These are phyloP conservation scores for Pseudocercospora fijiensis DNA, from an alignment of 2,329 filamentous ascomycete species.

Conservation along the genomic window DNA sequence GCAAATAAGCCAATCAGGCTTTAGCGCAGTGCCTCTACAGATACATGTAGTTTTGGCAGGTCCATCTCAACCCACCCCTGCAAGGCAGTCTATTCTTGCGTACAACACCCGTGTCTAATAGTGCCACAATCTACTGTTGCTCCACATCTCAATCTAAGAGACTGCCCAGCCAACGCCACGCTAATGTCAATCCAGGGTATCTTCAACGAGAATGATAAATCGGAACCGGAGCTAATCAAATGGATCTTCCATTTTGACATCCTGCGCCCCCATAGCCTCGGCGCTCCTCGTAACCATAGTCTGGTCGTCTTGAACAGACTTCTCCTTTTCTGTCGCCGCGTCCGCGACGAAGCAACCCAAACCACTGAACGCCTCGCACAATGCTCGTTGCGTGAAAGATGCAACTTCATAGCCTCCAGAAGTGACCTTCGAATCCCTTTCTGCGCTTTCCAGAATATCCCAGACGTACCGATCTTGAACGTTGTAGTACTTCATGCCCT, in stretches of 20 bases:
- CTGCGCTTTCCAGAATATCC: conserved; percentile 67
- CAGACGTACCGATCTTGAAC: conserved; percentile 71
- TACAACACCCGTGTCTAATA: not conserved
- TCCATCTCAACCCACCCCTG: not conserved
- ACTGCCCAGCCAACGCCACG: conserved; percentile 12
- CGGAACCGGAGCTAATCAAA: conserved; percentile 31
- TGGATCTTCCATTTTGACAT: conserved; percentile 46
- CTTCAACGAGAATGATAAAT: conserved; percentile 16
- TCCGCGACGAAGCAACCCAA: conserved; percentile 84
- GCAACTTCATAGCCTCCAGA: conserved; percentile 80
- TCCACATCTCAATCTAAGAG: not conserved
- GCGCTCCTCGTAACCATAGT: conserved; percentile 35
- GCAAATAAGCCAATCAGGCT: too few species aligned
- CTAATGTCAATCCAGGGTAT: conserved; percentile 21
- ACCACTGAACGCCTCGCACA: conserved; percentile 88
- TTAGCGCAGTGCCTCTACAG: not conserved
- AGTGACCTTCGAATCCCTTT: conserved; percentile 63
- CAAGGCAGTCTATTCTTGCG: not conserved
- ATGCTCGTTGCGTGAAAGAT: conserved; percentile 76
- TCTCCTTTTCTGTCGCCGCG: conserved; percentile 54
- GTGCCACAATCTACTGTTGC: not conserved
- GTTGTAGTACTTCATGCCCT: conserved; percentile 64
- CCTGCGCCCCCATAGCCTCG: conserved; percentile 62
- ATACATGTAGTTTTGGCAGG: not conserved
- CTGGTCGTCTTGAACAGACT: conserved; percentile 34